These are phyloP conservation scores for Cutaneotrichosporon cavernicola DNA, from an alignment of 1,284 basidiomycete species.

Conservation along the genomic window DNA sequence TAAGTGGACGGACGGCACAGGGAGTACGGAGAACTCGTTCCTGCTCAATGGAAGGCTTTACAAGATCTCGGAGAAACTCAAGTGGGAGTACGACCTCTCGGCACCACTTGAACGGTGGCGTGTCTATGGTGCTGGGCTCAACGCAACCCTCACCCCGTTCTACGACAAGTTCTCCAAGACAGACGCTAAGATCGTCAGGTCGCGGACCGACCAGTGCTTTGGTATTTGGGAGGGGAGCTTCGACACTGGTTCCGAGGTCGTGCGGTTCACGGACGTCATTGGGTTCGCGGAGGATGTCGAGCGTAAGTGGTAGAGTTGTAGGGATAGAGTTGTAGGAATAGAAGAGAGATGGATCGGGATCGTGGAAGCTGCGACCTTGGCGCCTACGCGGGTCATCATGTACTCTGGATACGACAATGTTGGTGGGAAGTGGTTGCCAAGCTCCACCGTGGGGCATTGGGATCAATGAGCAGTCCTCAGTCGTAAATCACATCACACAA, in stretches of 20 bases:
- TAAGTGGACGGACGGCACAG: conserved; percentile 24
- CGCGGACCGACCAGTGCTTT: conserved; percentile 20
- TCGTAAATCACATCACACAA: too few relatives aligned
- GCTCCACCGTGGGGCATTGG: too few relatives aligned
- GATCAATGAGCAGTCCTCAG: too few relatives aligned
- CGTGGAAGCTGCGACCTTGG: too few relatives aligned
- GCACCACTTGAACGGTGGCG: conserved; percentile 19
- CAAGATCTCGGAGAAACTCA: conserved; percentile 21
- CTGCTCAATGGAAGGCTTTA: conserved; percentile 11
- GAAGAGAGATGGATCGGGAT: background rate
- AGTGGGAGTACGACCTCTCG: conserved; percentile 17
- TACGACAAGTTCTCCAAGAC: conserved; percentile 17
- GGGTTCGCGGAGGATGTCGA: conserved; percentile 24
- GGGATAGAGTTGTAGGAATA: background rate
- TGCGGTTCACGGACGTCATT: conserved; percentile 16
- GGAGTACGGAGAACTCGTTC: conserved; percentile 22
- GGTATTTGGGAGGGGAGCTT: conserved; percentile 21
- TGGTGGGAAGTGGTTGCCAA: too few relatives aligned
- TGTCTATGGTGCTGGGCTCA: conserved; percentile 17
- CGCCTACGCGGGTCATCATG: too few relatives aligned
- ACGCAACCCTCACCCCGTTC: conserved; percentile 16
- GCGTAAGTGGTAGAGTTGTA: conserved; percentile 13
- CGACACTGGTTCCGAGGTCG: conserved; percentile 17
- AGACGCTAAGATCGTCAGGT: background rate
- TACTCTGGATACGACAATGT: too few relatives aligned